Evolutionary conservation across 768 basidiomycete genomes (phyloP).

Genomic region (Mrakia hoshinonis): DNA sequence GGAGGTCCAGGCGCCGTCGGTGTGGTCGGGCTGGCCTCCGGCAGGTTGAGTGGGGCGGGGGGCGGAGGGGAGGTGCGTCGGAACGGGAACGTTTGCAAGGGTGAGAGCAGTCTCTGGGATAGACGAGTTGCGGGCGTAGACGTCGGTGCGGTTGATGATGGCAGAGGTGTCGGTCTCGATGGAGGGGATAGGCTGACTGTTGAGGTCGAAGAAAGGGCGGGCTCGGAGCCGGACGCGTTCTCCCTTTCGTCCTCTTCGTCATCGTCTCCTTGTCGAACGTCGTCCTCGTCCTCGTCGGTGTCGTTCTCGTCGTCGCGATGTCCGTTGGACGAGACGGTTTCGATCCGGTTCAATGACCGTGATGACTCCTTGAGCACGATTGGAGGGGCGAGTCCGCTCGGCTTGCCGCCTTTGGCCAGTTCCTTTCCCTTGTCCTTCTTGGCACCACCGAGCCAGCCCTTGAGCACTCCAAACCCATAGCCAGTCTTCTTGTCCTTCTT

Average conservation of each 20-base stretch:
- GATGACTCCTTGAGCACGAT: background rate
- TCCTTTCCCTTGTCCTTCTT: constrained; percentile 5
- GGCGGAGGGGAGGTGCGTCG: background rate
- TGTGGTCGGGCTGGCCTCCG: background rate
- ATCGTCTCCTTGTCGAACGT: background rate
- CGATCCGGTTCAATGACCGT: background rate
- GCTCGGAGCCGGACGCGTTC: background rate
- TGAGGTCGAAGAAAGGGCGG: background rate
- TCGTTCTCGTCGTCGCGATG: background rate
- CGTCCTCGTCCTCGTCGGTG: constrained; percentile 6
- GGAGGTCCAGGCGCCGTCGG: background rate
- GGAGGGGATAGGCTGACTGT: background rate
- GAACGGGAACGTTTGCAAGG: background rate
- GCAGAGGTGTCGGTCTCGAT: background rate
- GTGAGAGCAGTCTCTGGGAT: background rate
- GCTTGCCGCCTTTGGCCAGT: background rate
- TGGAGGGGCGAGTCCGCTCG: background rate
- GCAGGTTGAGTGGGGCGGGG: background rate
- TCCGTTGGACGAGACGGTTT: background rate
- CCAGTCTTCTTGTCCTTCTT: constrained; percentile 8
- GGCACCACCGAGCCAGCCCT: background rate
- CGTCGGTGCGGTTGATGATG: background rate
- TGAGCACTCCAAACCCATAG: constrained; percentile 8
- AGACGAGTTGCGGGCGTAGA: background rate
- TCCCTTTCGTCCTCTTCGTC: background rate